Evolutionary conservation across 2,329 filamentous ascomycete genomes (phyloP).

Genomic region (Sarocladium oryzae): DNA sequence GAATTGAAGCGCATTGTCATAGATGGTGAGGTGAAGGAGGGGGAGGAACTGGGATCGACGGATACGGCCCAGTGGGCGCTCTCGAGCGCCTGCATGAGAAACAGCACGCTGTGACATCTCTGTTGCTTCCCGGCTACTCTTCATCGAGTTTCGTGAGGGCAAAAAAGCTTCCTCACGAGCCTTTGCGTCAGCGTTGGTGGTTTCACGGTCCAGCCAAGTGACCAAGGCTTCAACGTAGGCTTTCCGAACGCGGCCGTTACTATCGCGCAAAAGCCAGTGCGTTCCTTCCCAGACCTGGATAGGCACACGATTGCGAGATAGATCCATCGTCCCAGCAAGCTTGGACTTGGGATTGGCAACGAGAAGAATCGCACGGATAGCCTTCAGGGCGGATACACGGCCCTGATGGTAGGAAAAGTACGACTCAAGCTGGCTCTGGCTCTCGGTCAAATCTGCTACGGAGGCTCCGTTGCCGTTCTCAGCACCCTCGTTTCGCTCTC

Average conservation of each 20-base stretch:
- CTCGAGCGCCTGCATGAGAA: conserved; percentile 59
- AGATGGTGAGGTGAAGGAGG: conserved; percentile 79
- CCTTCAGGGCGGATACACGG: conserved; percentile 62
- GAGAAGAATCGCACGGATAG: conserved; percentile 74
- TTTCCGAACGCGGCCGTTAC: conserved; percentile 68
- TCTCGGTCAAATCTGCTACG: conserved; percentile 34
- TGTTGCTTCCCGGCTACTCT: conserved; percentile 33
- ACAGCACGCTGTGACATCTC: conserved; percentile 54
- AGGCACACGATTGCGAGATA: conserved; percentile 68
- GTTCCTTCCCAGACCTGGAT: conserved; percentile 93
- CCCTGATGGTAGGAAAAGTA: conserved; percentile 48
- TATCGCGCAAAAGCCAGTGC: conserved; percentile 82
- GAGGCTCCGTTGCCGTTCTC: conserved; percentile 29
- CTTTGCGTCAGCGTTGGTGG: conserved; percentile 57
- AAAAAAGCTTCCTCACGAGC: conserved; percentile 50
- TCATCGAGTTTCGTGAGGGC: conserved; percentile 36
- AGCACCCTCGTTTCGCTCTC: conserved; percentile 37
- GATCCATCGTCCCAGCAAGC: conserved; percentile 50
- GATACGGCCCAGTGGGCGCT: conserved; percentile 43
- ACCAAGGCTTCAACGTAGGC: conserved; percentile 79
- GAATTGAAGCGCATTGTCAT: conserved; percentile 75
- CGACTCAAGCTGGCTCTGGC: conserved; percentile 40
- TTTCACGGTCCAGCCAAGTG: conserved; percentile 81
- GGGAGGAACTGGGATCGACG: conserved; percentile 68
- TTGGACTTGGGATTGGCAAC: conserved; percentile 68